phyloP scores from a whole-genome alignment of 2,329 filamentous ascomycete species.

The Verticillium nonalfalfae region DNA sequence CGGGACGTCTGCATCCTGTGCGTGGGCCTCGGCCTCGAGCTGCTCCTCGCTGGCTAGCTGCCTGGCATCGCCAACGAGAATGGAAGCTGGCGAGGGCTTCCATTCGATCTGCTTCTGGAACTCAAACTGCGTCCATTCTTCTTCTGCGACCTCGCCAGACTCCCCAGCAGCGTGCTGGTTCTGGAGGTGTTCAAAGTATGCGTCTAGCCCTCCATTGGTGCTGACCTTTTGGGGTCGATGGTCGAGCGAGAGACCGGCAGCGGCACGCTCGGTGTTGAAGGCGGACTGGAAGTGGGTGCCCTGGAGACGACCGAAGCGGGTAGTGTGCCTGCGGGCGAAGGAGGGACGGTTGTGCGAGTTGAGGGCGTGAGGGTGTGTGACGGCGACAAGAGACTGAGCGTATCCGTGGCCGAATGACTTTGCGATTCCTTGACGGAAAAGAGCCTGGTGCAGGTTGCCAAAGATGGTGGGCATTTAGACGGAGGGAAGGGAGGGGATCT shows the following conservation, averaged over 20 bases:
- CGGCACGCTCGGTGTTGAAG: constrained; percentile 58
- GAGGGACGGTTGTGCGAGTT: constrained; percentile 64
- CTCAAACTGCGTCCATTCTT: constrained; percentile 89
- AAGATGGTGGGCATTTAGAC: constrained; percentile 86
- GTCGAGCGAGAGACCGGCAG: constrained; percentile 48
- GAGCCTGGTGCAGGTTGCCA: constrained; percentile 64
- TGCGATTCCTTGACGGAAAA: constrained; percentile 95
- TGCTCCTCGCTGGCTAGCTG: constrained; percentile 31
- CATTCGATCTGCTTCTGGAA: constrained; percentile 85
- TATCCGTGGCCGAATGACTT: constrained; percentile 98
- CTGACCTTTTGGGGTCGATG: constrained; percentile 44
- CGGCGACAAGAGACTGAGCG: constrained; percentile 94
- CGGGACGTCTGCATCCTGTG: constrained; percentile 24
- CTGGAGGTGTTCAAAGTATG: constrained; percentile 88
- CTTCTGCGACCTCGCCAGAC: constrained; percentile 54
- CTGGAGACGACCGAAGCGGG: constrained; percentile 46
- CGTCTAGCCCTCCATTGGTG: constrained; percentile 62
- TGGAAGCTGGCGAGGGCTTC: constrained; percentile 58
- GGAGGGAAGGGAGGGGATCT: constrained; percentile 54
- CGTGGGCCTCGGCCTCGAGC: constrained; percentile 24
- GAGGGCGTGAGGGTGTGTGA: constrained; percentile 72
- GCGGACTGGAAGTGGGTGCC: constrained; percentile 69
- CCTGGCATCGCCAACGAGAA: constrained; percentile 48
- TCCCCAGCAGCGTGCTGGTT: constrained; percentile 55
- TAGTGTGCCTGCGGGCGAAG: constrained; percentile 52